Conservation (phyloP, 805 yeast species). For the Kuraishia molischiana region DNA sequence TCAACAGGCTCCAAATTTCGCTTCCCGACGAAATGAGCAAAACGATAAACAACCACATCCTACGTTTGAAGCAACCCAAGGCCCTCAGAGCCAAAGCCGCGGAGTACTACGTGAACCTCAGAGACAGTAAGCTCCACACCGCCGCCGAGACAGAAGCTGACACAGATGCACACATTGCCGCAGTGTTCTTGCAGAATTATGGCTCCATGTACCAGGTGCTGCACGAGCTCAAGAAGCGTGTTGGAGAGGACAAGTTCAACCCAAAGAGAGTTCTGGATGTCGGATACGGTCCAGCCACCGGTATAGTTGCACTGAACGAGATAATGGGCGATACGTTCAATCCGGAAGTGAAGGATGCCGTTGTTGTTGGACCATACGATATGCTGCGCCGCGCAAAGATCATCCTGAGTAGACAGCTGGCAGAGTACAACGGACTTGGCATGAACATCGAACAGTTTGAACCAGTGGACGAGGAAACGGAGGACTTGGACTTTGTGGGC, state of each 20-base stretch:
- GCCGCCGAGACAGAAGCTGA: slow-evolving; percentile 29
- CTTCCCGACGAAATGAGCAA: slow-evolving; percentile 50
- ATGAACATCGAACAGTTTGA: slow-evolving; percentile 7
- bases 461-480: slow-evolving; percentile 2
- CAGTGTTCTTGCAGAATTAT: slow-evolving; percentile 74
- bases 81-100: slow-evolving; percentile 49
- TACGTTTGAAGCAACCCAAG: slow-evolving; percentile 52
- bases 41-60: slow-evolving; percentile 54
- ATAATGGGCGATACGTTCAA: slow-evolving; percentile 56
- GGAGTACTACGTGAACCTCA: slow-evolving; percentile 25
- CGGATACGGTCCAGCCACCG: slow-evolving; percentile 89
- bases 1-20: slow-evolving; percentile 37
- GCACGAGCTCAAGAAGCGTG: slow-evolving; percentile 50
- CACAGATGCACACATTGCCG: slow-evolving; percentile 74
- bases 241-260: slow-evolving; percentile 38
- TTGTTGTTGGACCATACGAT: slow-evolving; percentile 54
- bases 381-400: slow-evolving; percentile 80
- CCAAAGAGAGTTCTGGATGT: slow-evolving; percentile 69
- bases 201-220: slow-evolving; percentile 59
- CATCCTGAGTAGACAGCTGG: slow-evolving; percentile 58
- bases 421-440: slow-evolving; percentile 24
- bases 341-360: slow-evolving; percentile 61
- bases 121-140: slow-evolving; percentile 43
- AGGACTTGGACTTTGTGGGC: slow-evolving; percentile 27
- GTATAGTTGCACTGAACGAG: slow-evolving; percentile 82